Evolutionary conservation across 2,329 filamentous ascomycete species (phyloP), one percentile per base, ranked within the genome.

Genomic region (Lomentospora prolificans): DNA sequence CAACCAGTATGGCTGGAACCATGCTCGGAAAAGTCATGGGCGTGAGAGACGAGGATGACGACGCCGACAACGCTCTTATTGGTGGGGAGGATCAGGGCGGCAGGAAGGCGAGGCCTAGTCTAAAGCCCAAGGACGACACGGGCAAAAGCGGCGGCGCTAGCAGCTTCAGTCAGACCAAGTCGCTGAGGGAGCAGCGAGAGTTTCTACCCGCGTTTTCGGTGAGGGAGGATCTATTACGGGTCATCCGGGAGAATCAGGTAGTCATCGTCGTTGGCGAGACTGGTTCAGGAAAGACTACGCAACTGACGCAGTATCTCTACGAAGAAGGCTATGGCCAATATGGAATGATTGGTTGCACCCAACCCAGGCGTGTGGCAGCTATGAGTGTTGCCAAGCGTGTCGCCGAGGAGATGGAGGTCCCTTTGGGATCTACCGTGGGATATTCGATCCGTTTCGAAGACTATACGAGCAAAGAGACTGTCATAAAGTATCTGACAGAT

Each of bases 301-400:
- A 99, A 70, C 74, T 99, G 58, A 96, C 95, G 0, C 95, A 99
- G 66, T 99, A 97, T 62, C 76, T 99, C 8, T 84, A 95, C 66
- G 94, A 99, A 69, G 94, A 97, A 64, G 95, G 95, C 1, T 99
- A 96, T 67, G 89, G 86, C 12, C 87, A 86, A 56, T 73, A 79
- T 30, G 94, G 94, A 51, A 85, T 96, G 79, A 97, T 99, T 63
- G 92, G 90, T 3, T 99, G 94, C 67, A 99, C 94, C 1, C 94
- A 99, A 63, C 94, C 94, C 54, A 84, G 94, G 64, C 88, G 94
- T 77, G 95, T 99, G 31, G 94, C 94, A 24, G 94, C 94, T 22
- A 99, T 99, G 94, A 96, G 91, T 72, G 94, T 99, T 27, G 94
- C 94, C 2, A 97, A 97, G 70, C 90, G 94, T 75, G 94, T 99